A percentile compares a stretch with the other conserved stretches of the same genome.
Conservation (phyloP, 2,329 filamentous ascomycete species). For the Penicillium frequentans region DNA sequence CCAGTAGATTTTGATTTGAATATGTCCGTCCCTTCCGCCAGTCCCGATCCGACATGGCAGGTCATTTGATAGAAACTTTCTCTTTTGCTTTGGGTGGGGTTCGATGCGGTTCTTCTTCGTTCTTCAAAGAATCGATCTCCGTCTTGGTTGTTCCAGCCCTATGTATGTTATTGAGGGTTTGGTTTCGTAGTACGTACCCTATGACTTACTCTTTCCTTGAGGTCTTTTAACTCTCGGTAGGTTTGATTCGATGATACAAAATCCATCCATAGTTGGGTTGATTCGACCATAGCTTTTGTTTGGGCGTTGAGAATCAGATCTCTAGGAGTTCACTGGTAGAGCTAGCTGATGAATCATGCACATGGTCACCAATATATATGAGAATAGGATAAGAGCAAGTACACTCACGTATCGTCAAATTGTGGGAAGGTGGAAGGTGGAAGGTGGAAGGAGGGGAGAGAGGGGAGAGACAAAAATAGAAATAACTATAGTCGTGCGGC, state of each 20-base stretch:
- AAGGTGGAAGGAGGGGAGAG: background rate
- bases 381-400: background rate
- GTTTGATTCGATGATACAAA: background rate
- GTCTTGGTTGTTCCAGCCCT: background rate
- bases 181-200: accelerated
- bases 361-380: background rate
- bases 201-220: background rate
- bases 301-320: background rate
- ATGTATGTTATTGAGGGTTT: background rate
- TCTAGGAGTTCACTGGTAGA: background rate
- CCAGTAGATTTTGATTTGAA: background rate
- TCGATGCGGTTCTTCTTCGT: background rate
- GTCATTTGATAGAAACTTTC: background rate
- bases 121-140: background rate
- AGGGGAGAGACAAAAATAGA: background rate
- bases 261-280: background rate
- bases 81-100: background rate
- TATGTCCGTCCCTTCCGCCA: background rate
- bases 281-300: background rate
- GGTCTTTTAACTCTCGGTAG: background rate
- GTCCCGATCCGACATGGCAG: background rate
- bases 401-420: background rate
- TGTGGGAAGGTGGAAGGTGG: background rate
- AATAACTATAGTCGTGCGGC: background rate
- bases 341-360: background rate